Base-by-base conservation (phyloP, 352 stramenopile species). In the Phytophthora pisi region DNA sequence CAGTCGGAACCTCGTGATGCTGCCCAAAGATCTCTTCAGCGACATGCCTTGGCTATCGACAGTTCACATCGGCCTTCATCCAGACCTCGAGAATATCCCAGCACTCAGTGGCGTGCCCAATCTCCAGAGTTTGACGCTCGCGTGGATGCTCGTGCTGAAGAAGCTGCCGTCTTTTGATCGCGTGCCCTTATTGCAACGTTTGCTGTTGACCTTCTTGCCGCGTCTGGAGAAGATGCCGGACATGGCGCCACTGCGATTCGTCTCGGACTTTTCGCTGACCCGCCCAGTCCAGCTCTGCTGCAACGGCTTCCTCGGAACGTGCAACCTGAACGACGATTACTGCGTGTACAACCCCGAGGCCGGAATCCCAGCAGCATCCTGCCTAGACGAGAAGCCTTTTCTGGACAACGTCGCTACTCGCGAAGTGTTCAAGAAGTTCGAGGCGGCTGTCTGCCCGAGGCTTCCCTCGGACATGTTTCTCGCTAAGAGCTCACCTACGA, bases 11-110 rank as follows among this genome's bases (percentile, higher is more conserved):
- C 18, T 74, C 3, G 45, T 40, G 18, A 6, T 0, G 4, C 42
- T 74, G 4, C 60, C 60, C 7, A 60, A 66, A n/a, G 40, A 66
- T 13, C 61, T 74, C 4, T 73, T 74, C 55, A 62, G 40, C 28
- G 50, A 69, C 49, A 74, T 74, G 61, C 60, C 54, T 7, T 69
- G 61, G 66, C 28, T 74, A 15, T 66, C 61, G 2, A 54, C 40
- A 43, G 10, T 74, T 24, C 66, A 74, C 31, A 55, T 74, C 46
- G 66, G 47, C 16, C 26, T 47, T 40, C 66, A 74, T 4, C n/a
- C 5, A 11, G 9, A 65, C 5, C 47, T 74, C 13, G 2, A 7
- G 7, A 51, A n/a, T 15, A 18, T 74, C 30, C 66, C 66, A 9
- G 16, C 28, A 23, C 55, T 74, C 18, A 65, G n/a, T 31, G 66